Evolutionary conservation across 768 basidiomycete species (phyloP).

Genomic region (Pisolithus microcarpus): DNA sequence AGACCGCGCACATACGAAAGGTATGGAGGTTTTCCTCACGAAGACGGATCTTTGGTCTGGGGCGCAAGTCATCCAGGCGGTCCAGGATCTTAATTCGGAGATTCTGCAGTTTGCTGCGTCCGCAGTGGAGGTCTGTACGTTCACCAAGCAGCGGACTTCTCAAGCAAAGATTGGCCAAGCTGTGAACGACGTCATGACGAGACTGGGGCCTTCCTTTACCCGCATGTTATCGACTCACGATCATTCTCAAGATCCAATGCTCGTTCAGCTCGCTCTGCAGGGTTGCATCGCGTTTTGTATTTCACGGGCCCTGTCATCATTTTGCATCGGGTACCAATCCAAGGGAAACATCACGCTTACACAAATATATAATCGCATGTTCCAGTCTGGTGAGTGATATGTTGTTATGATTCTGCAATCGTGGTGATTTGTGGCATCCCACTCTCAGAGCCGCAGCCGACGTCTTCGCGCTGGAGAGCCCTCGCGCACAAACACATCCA

Average conservation of each 20-base stretch:
- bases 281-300: slow-evolving; percentile 62
- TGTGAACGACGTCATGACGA: slow-evolving; percentile 51
- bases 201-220: slow-evolving; percentile 58
- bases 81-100: slow-evolving; percentile 75
- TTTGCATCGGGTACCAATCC: slow-evolving; percentile 68
- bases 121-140: slow-evolving; percentile 61
- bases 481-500: slow-evolving; percentile 66
- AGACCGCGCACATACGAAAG: slow-evolving; percentile 49
- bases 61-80: slow-evolving; percentile 69
- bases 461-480: slow-evolving; percentile 70
- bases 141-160: slow-evolving; percentile 36
- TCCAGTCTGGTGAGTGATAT: slow-evolving; percentile 37
- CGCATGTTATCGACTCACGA: slow-evolving; percentile 56
- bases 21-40: slow-evolving; percentile 62
- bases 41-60: slow-evolving; percentile 72
- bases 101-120: slow-evolving; percentile 75
- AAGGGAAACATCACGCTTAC: slow-evolving; percentile 61
- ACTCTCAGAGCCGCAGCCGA: slow-evolving; percentile 64
- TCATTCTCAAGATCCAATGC: slow-evolving; percentile 66
- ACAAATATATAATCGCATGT: slow-evolving; percentile 56
- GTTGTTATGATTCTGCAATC: not conserved
- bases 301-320: slow-evolving; percentile 58
- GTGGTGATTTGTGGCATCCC: slow-evolving; percentile 10
- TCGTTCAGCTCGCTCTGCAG: slow-evolving; percentile 72
- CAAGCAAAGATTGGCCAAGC: slow-evolving; percentile 41